These are phyloP conservation scores for Salix arbutifolia DNA, from an alignment of 345 rosid species.

Conservation along the genomic window DNA sequence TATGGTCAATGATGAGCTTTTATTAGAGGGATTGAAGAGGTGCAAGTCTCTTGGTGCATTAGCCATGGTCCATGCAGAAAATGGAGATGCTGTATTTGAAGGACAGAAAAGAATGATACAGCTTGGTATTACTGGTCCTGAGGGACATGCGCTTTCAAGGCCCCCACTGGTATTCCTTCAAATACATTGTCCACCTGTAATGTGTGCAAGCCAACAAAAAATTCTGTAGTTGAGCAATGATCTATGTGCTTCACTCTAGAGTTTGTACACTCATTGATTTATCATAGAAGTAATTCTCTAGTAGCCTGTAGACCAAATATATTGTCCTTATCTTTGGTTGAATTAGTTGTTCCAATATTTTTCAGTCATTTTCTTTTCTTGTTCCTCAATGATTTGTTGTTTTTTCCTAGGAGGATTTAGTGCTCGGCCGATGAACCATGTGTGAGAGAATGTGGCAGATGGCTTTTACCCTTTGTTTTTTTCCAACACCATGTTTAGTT, in stretches of 20 bases:
- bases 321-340: not conserved
- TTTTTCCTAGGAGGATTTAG: not conserved
- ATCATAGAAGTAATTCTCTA: not conserved
- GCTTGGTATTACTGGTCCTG: conserved; percentile 94
- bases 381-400: not conserved
- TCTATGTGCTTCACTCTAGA: not conserved
- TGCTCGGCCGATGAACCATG: not conserved
- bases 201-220: not conserved
- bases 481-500: not conserved
- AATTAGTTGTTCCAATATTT: not conserved
- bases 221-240: not conserved
- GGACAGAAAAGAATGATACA: conserved; percentile 91
- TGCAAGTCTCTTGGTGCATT: conserved; percentile 96
- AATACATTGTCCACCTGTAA: not conserved
- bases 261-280: not conserved
- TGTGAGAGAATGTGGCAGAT: not conserved
- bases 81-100: conserved; percentile 94
- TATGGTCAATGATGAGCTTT: conserved; percentile 82
- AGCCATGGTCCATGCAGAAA: conserved; percentile 99
- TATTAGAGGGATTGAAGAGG: conserved; percentile 69
- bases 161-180: conserved; percentile 68
- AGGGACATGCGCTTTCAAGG: conserved; percentile 94
- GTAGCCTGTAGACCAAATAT: not conserved
- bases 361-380: not conserved
- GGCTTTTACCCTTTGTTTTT: not conserved